Base-by-base conservation (phyloP, 2,329 filamentous ascomycete genomes). In the Paradendryphiella salina region DNA sequence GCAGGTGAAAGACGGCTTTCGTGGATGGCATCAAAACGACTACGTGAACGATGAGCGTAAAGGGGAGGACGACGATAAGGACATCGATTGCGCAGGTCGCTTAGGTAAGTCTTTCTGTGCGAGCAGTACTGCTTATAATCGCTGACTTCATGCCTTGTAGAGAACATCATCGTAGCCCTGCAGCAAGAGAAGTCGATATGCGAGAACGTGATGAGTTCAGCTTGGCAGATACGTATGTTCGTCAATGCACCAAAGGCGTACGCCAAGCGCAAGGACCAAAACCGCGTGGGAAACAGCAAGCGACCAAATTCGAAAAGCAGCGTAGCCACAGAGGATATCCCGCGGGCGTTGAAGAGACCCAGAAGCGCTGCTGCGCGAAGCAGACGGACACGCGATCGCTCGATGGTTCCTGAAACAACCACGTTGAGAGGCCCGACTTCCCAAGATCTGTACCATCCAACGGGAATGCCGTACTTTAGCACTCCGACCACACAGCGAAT, bases 121-220 rank as follows among this genome's bases (percentile, higher is more conserved):
- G 3, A 5, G 29, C 3, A 42, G 8, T 33, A 15, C 11, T 1
- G 14, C 11, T 1, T 14, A n/a, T 21, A 8, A 21, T 9, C 7
- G 9, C 29, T 42, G 13, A 42, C 15, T 21, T 9, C 1, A 4
- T n/a, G 11, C 14, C 8, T 5, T 2, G 9, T n/a, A 42, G 59
- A 66, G 4, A 70, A 67, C 23, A 61, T 72, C 42, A 60, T 72
- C 14, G 45, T 51, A 11, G 68, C 63, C 1, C 60, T 72, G 1
- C 62, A 67, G 54, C 61, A 66, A 26, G 69, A 72, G 43, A 72
- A 71, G 56, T 70, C 69, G 0, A 69, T 72, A 13, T 71, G 69
- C 46, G 69, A 72, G 34, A 69, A 72, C 41, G 67, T 72, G 13
- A 70, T 72, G 61, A 65, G 59, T 48, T 71, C 68, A 1, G 67